Conservation (phyloP, 805 yeast species). For the Zygoascus tannicola region DNA sequence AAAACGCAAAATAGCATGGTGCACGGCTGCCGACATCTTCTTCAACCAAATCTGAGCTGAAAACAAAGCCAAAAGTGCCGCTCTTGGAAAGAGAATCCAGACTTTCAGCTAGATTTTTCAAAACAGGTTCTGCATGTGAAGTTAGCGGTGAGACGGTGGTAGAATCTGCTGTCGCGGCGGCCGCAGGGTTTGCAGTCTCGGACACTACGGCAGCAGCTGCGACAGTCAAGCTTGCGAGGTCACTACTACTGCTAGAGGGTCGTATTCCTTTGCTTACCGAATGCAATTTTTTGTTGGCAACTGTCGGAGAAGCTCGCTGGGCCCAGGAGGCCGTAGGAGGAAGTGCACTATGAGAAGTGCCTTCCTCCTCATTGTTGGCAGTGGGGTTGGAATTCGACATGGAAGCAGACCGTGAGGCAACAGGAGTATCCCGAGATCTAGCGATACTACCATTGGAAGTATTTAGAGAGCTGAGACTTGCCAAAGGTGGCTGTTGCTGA, state of each 20-base stretch:
- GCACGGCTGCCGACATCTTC: constrained; percentile 20
- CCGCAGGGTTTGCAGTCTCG: constrained; percentile 25
- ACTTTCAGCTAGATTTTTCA: constrained; percentile 11
- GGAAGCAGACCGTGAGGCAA: constrained; percentile 5
- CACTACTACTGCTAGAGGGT: constrained; percentile 31
- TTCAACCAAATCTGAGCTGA: constrained; percentile 19
- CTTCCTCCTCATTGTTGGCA: constrained; percentile 4
- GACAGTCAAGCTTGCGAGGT: constrained; percentile 40
- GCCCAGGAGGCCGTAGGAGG: constrained; percentile 74
- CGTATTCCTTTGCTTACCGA: constrained; percentile 2
- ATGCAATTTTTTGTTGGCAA: constrained; percentile 23
- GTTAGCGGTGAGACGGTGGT: constrained; percentile 10
- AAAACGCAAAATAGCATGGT: constrained; percentile 24
- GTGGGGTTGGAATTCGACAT: constrained; percentile 9
- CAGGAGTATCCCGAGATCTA: constrained; percentile 5
- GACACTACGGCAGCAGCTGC: constrained; percentile 47
- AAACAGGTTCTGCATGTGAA: constrained; percentile 7
- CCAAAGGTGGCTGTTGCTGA: neutral
- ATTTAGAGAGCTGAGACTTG: neutral
- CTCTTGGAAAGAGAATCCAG: constrained; percentile 16
- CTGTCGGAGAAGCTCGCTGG: constrained; percentile 20
- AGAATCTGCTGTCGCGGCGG: constrained; percentile 20
- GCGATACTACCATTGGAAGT: neutral
- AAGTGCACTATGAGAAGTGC: constrained; percentile 35
- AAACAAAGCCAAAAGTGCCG: constrained; percentile 20